Evolutionary conservation across 495 filamentous ascomycete genomes (phyloP).

Genomic region (Penicillium waksmanii): DNA sequence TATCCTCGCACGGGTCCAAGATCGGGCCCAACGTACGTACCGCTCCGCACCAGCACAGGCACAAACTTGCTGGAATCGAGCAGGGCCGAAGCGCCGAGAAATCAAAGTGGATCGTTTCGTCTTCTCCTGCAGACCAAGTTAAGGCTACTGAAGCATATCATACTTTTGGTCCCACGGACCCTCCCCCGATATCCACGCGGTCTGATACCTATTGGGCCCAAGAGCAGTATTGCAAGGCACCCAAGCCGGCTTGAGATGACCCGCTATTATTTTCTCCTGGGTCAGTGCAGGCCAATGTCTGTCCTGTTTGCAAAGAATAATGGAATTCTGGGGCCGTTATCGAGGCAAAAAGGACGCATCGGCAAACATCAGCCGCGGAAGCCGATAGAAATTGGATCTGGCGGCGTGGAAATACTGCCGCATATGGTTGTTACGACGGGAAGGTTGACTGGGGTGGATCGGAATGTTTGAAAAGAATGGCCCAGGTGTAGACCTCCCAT

Average conservation of each 20-base stretch:
- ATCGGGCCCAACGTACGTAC: constrained; percentile 10
- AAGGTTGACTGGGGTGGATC: neutral
- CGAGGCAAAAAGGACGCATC: constrained; percentile 13
- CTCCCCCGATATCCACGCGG: constrained; percentile 16
- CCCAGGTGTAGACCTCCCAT: too few relatives aligned
- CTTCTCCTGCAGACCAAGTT: constrained; percentile 19
- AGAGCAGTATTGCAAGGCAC: neutral
- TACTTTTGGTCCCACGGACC: constrained; percentile 21
- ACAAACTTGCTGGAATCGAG: neutral
- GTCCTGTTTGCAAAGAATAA: neutral
- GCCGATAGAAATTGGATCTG: constrained; percentile 13
- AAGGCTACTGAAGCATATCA: constrained; percentile 28
- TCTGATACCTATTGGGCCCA: constrained; percentile 20
- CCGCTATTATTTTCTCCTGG: constrained; percentile 6
- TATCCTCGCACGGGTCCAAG: constrained; percentile 13
- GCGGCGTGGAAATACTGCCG: constrained; percentile 5
- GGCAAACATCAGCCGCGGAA: constrained; percentile 21
- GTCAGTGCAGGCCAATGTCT: constrained; percentile 11
- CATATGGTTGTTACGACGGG: constrained; percentile 13
- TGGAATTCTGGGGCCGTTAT: constrained; percentile 1
- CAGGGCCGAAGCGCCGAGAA: constrained; percentile 12
- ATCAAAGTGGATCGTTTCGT: constrained; percentile 21
- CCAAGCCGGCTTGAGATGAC: constrained; percentile 3
- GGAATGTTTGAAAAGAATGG: neutral
- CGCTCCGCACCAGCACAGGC: constrained; percentile 11